These are phyloP conservation scores for Diaporthe eres DNA, from an alignment of 2,329 filamentous ascomycete species.

Conservation along the genomic window DNA sequence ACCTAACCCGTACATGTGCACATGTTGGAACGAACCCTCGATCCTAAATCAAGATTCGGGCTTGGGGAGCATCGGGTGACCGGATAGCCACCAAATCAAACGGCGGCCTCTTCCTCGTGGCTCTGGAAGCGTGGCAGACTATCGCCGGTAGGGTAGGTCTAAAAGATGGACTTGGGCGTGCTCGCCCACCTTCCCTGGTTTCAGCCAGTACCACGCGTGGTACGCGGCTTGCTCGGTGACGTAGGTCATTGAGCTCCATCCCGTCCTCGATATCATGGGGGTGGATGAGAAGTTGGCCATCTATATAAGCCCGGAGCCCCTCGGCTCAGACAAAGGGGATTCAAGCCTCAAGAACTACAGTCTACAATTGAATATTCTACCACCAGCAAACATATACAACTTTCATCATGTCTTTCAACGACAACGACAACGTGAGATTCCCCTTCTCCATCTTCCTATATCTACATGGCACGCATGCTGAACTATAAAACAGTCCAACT, in stretches of 20 bases:
- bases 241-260: constrained; percentile 19
- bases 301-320: constrained; percentile 18
- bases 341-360: not conserved
- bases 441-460: constrained; percentile 26
- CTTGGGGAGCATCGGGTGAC: constrained; percentile 7
- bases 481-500: constrained; percentile 43
- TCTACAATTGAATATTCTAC: not conserved
- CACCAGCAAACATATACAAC: constrained; percentile 22
- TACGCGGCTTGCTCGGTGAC: constrained; percentile 27
- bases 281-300: not conserved
- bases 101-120: constrained; percentile 24
- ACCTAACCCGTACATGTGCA: not conserved
- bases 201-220: not conserved
- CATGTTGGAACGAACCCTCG: not conserved
- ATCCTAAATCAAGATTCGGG: constrained; percentile 22
- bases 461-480: constrained; percentile 44
- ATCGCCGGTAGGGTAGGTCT: not conserved
- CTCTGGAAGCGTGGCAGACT: constrained; percentile 14
- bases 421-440: constrained; percentile 55
- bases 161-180: not conserved
- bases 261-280: not conserved
- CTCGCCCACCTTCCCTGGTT: constrained; percentile 32
- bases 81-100: constrained; percentile 29
- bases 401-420: constrained; percentile 62
- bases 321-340: accelerated